Base-by-base conservation (phyloP, 2,329 filamentous ascomycete genomes). In the Mollisia scopiformis region DNA sequence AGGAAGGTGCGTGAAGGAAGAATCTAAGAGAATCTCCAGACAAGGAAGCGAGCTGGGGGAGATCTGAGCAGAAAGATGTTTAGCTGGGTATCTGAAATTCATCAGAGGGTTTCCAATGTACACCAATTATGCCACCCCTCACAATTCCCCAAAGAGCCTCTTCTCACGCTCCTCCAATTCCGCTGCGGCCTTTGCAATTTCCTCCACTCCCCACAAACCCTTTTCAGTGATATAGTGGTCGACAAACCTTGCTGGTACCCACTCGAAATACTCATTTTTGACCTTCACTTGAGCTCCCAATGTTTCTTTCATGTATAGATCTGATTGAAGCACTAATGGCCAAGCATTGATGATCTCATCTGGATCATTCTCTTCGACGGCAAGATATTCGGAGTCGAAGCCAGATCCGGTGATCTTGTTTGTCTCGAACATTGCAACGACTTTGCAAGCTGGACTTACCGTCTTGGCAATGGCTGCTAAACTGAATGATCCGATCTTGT, bases 401-500 rank as follows among this genome's bases (percentile, higher is more conserved):
- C 72, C 76, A 0, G 79, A 79, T 0, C 77, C 75, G 0, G 82
- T 81, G 27, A 91, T 79, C 72, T 90, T 91, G 52, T 88, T 87
- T 6, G 79, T 76, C 57, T 88, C 84, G 47, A 82, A 82, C 3
- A 90, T 65, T 0, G 86, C 82, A 2, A 88, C 72, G 0, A 88
- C 76, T 59, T 79, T 81, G 11, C 75, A 78, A 0, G 62, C 61
- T 0, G 80, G 78, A 3, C 79, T 77, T 2, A 83, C 72, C 53
- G 82, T 72, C 56, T 79, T 84, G 7, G 84, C 82, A 53, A 82
- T 79, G 1, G 89, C 75, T 0, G 85, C 79, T 1, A 84, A 80
- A 1, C 85, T 81, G 6, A 90, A 73, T 1, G 85, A 88, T 0
- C 88, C 88, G 0, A 81, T 86, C 73, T 90, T 91, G 74, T 90